A percentile compares a stretch with the other conserved stretches of the same genome.
phyloP scores from a whole-genome alignment of 768 basidiomycete genomes.

The Plicaturopsis crispa region DNA sequence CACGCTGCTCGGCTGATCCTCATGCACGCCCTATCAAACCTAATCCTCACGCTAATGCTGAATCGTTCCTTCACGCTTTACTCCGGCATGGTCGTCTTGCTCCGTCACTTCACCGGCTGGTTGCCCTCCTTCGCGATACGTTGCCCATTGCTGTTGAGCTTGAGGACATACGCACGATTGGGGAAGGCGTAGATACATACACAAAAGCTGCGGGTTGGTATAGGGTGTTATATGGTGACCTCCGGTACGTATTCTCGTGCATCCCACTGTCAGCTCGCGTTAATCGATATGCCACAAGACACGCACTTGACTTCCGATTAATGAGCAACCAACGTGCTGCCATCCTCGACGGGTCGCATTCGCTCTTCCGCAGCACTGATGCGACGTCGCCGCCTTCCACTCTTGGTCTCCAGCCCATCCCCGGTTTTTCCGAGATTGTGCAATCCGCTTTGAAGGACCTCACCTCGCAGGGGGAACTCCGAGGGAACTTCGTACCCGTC shows the following conservation, averaged over 20 bases:
- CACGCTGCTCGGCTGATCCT: conserved; percentile 39
- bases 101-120: conserved; percentile 57
- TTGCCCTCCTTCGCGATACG: conserved; percentile 66
- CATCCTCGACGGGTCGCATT: conserved; percentile 69
- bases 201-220: conserved; percentile 82
- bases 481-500: conserved; percentile 43
- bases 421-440: conserved; percentile 46
- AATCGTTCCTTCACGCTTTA: conserved; percentile 65
- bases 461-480: conserved; percentile 20
- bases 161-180: conserved; percentile 39
- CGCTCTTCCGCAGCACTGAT: conserved; percentile 26
- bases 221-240: conserved; percentile 61
- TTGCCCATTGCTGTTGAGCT: conserved; percentile 71
- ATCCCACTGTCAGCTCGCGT: not conserved
- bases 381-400: no score
- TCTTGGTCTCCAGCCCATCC: conserved; percentile 56
- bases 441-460: conserved; percentile 39
- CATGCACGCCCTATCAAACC: conserved; percentile 8
- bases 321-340: conserved; percentile 58
- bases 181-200: conserved; percentile 49
- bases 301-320: conserved; percentile 76
- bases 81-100: conserved; percentile 61
- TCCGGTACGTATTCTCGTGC: conserved; percentile 34
- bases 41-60: conserved; percentile 77
- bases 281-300: conserved; percentile 27